Base-by-base conservation (phyloP, 768 basidiomycete genomes). In the Leccinellum rugosiceps region DNA sequence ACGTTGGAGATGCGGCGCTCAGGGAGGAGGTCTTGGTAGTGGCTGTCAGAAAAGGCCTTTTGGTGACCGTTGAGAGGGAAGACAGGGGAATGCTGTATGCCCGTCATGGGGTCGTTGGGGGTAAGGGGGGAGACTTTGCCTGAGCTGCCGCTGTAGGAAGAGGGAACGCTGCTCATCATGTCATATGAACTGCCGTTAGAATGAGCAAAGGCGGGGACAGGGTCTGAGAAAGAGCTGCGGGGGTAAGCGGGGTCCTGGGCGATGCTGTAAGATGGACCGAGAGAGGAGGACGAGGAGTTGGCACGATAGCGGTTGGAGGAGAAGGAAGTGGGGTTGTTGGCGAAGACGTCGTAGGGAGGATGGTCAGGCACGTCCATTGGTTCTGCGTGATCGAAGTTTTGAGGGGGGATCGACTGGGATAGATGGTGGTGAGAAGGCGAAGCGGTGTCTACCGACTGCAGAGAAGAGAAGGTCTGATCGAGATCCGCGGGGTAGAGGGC, bases 51-150 rank as follows among this genome's bases (percentile, higher is more conserved):
- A 65, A 79, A 90, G 60, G 86, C 85, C 68, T 90, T 88, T 58
- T 68, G 70, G 58, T 70, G 70, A 13, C 66, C 65, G 21, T 60
- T 68, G 57, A 73, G 72, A 21, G 84, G 75, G 65, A 85, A 87
- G 7, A 71, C 76, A 15, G 81, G 74, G 6, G 80, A 71, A 59
- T 81, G 81, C 63, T 84, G 85, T 8, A 90, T 75, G 50, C 77
- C 77, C 56, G 76, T 73, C 58, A 84, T 81, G 44, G 83, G 75
- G 70, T 90, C 88, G 63, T 72, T 85, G 32, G 88, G 87, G 13
- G 87, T 87, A 45, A 89, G 76, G 0, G 90, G 87, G 19, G 90
- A 90, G 50, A 85, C 86, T 72, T 89, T 90, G 60, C 87, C 88
- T 57, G 83, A 85, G 75, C 78, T 80, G 46, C 69, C 62, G 13